phyloP scores from a whole-genome alignment of 2,329 filamentous ascomycete genomes.

The Ceratocystiopsis sp. region DNA sequence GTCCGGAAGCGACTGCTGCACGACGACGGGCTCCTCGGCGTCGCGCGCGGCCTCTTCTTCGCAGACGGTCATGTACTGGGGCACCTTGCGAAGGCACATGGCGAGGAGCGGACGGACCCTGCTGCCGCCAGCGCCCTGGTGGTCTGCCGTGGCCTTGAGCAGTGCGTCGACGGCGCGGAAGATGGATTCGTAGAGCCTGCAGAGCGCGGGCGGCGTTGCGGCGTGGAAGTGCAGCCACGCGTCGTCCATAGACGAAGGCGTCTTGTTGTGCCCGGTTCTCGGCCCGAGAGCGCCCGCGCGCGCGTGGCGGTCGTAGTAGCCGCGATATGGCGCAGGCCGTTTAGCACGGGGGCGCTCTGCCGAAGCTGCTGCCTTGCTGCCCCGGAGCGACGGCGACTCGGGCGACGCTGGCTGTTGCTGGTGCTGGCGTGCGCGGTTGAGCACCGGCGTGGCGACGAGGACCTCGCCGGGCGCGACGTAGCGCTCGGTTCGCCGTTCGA shows the following conservation, averaged over 20 bases:
- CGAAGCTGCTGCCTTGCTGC: not conserved
- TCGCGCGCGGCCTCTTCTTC: constrained; percentile 23
- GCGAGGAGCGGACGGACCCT: constrained; percentile 24
- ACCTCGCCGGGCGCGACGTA: constrained; percentile 10
- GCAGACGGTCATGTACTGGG: constrained; percentile 28
- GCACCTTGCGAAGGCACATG: constrained; percentile 31
- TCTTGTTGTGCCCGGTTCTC: not conserved
- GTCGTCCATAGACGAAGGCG: constrained; percentile 14
- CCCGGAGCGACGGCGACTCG: constrained; percentile 9
- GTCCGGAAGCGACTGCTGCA: constrained; percentile 18
- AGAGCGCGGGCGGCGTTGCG: constrained; percentile 14
- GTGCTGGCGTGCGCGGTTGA: constrained; percentile 15
- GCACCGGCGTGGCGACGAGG: constrained; percentile 16
- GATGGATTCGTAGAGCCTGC: constrained; percentile 26
- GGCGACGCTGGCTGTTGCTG: constrained; percentile 3
- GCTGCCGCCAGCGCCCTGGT: not conserved
- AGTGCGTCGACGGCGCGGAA: constrained; percentile 27
- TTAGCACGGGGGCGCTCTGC: too few species aligned
- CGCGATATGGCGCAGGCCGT: not conserved
- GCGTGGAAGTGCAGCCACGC: constrained; percentile 20
- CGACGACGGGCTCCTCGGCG: constrained; percentile 20
- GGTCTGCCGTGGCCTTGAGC: constrained; percentile 21
- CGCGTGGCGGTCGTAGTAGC: constrained; percentile 1
- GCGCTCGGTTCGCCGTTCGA: too few species aligned
- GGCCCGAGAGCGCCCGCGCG: not conserved